phyloP scores from a whole-genome alignment of 179 eudicot species.

The Silene noctiflora region DNA sequence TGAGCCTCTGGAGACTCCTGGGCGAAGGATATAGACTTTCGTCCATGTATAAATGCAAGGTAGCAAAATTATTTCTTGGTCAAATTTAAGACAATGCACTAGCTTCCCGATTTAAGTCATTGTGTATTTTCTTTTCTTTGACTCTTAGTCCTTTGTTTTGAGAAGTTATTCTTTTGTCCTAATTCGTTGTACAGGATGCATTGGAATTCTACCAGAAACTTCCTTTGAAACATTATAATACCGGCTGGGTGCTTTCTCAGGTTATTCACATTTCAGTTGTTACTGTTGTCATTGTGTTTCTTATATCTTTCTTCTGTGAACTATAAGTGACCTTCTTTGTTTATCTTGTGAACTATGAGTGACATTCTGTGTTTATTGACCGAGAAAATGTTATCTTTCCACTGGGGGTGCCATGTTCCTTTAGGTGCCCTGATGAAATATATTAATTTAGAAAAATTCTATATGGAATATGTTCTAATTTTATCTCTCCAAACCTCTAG shows the following conservation, averaged over 20 bases:
- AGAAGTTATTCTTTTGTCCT: neutral
- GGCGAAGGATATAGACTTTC: constrained; percentile 95
- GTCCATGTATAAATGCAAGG: constrained; percentile 86
- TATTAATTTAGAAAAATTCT: neutral
- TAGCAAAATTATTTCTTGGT: constrained; percentile 25
- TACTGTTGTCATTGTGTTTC: neutral
- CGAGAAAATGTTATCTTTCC: neutral
- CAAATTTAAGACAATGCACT: constrained; percentile 1
- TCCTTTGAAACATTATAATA: constrained; percentile 77
- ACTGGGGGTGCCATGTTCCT: neutral
- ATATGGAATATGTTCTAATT: neutral
- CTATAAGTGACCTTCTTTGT: neutral
- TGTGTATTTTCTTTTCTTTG: neutral
- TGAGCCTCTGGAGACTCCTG: constrained; percentile 60
- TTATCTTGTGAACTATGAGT: neutral
- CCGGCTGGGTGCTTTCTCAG: constrained; percentile 99
- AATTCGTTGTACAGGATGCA: constrained; percentile 63
- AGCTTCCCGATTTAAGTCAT: constrained; percentile 8
- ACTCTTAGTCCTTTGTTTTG: neutral
- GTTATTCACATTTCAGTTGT: constrained; percentile 26
- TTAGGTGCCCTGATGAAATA: neutral
- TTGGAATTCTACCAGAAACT: constrained; percentile 69
- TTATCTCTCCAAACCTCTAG: neutral
- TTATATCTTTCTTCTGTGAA: neutral
- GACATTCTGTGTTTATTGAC: neutral